These are phyloP conservation scores for Diplodia scrobiculata DNA, from an alignment of 2,329 filamentous ascomycete species.

Conservation along the genomic window DNA sequence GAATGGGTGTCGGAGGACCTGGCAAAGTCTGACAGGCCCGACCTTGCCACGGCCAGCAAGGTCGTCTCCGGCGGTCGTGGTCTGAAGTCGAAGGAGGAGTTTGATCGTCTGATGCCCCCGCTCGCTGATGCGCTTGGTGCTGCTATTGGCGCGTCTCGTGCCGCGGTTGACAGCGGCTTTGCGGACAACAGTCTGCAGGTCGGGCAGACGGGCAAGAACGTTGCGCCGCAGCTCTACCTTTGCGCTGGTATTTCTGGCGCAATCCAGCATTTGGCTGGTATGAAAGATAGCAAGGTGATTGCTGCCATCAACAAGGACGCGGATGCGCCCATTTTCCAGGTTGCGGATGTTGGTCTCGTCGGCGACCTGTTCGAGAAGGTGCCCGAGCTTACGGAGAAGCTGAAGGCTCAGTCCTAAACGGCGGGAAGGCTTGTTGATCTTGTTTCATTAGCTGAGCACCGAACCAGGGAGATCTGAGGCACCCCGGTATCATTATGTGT, in stretches of 20 bases:
- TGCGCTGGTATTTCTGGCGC: slow-evolving; percentile 95
- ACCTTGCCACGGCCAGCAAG: slow-evolving; percentile 82
- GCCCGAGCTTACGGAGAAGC: slow-evolving; percentile 92
- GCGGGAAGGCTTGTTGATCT: not conserved
- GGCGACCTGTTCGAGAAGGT: slow-evolving; percentile 95
- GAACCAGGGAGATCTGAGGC: not conserved
- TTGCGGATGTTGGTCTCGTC: slow-evolving; percentile 93
- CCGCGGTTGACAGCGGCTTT: slow-evolving; percentile 94
- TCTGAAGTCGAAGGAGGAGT: slow-evolving; percentile 96
- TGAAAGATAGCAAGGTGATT: slow-evolving; percentile 99
- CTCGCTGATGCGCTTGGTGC: slow-evolving; percentile 90
- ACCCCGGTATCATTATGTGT: not conserved
- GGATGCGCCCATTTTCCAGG: slow-evolving; percentile 97
- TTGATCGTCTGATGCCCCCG: slow-evolving; percentile 88
- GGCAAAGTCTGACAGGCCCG: slow-evolving; percentile 88
- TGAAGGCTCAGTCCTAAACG: slow-evolving; percentile 59
- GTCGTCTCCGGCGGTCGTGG: slow-evolving; percentile 94
- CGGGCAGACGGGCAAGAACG: slow-evolving; percentile 97
- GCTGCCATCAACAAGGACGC: slow-evolving; percentile 97
- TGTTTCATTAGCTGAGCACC: not conserved
- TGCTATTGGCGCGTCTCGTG: slow-evolving; percentile 92
- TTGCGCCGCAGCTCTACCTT: slow-evolving; percentile 92
- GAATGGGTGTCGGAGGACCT: slow-evolving; percentile 96
- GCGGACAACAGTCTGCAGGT: slow-evolving; percentile 98
- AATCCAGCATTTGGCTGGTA: slow-evolving; percentile 96